Evolutionary conservation across 2,329 filamentous ascomycete species (phyloP), one percentile per base, ranked within the genome.

Genomic region (Magnaporthiopsis poae): DNA sequence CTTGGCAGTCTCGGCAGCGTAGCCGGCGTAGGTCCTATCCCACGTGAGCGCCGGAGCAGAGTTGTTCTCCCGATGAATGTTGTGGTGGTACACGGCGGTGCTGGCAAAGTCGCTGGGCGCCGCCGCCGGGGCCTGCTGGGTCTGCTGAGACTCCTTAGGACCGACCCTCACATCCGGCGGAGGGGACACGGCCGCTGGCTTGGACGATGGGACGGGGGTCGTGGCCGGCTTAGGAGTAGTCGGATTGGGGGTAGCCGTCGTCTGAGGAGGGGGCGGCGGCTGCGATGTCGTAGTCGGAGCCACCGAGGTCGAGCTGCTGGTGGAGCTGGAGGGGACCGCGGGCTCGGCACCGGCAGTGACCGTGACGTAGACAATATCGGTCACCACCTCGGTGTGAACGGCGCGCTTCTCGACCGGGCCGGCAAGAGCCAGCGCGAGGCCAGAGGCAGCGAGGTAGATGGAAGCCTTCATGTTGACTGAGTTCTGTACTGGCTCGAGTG

Each of bases 1-100:
- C 36, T 82, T 73, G 68, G 91, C 92, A 65, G 88, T 85, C 66
- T 79, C 78, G 63, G 80, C 70, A 60, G 92, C 92, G 68, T 84
- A 90, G 66, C 75, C 74, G 66, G 87, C 89, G 66, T 92, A 84
- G 61, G 79, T 79, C 11, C 79, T 74, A 72, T 88, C 83, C 90
- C 91, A 98, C 64, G 73, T 75, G 62, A 97, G 74, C 61, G 80
- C 83, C 29, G 78, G 74, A 52, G 86, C 87, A 25, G 88, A 89
- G 84, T 97, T 92, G 81, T 95, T 96, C 74, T 82, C 76, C 69
- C 95, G 93, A 79, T 95, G 91, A 65, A 89, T 73, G 80, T 97
- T 97, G 88, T 98, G 95, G 75, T 91, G 86, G 72, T 88, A 81
- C 64, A 94, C 72, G 64, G 83, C 82, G 18, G 77, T 74, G 66